These are phyloP conservation scores for Pseudogymnoascus destructans DNA, from an alignment of 2,329 filamentous ascomycete genomes.

Conservation along the genomic window DNA sequence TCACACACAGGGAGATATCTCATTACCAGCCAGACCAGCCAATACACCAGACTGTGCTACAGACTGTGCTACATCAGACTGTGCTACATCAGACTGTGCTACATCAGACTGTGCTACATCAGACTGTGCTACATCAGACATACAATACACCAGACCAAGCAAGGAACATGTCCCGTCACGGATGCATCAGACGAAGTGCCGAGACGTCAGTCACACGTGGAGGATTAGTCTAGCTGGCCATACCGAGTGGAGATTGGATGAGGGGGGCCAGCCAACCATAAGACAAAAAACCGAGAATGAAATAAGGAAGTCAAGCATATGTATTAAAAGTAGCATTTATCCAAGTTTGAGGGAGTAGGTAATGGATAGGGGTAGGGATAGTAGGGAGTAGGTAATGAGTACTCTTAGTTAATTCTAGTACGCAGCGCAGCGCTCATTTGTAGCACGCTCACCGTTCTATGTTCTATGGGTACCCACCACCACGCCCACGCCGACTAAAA, in stretches of 20 bases:
- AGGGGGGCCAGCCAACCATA: neutral
- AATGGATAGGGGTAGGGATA: neutral
- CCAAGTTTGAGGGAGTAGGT: conserved; percentile 3
- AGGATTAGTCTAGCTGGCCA: neutral
- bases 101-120: no score
- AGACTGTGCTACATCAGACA: neutral
- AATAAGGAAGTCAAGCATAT: neutral
- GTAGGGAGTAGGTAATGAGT: neutral
- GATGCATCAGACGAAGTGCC: conserved; percentile 1
- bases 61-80: no score
- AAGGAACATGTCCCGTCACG: neutral
- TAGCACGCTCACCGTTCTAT: neutral
- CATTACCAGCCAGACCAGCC: no score
- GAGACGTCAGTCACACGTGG: conserved; percentile 3
- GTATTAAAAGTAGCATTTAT: neutral
- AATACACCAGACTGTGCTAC: neutral
- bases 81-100: no score
- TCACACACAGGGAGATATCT: no score
- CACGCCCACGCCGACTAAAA: neutral
- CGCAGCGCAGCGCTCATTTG: neutral
- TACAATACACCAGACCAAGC: neutral
- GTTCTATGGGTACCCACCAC: neutral
- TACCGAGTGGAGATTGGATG: neutral
- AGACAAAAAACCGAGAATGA: neutral
- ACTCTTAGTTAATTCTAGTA: neutral